Evolutionary conservation across 192 early-diverging fungal species (phyloP), one percentile per base, ranked within the genome.

Genomic region (Coemansia asiatica): DNA sequence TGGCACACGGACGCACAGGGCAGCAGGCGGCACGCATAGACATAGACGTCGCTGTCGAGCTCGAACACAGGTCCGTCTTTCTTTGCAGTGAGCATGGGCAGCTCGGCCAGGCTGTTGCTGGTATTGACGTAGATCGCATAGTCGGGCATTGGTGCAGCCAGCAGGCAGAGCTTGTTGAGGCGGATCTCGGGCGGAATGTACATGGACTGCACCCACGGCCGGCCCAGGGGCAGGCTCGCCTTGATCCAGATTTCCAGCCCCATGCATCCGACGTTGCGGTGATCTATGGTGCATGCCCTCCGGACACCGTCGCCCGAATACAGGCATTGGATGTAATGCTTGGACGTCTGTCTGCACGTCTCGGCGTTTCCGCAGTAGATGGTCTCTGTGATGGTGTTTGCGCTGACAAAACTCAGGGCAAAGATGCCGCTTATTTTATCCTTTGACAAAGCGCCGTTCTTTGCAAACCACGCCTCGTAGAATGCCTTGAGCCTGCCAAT

Each of bases 31-130:
- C 73, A 81, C 3, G 68, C 23, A 36, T 81, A 81, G 44, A 81
- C 64, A 47, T 75, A 72, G n/a, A 81, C 72, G 61, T 81, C 72
- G 73, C 79, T 75, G 67, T 81, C 79, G 29, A 81, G 66, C 64
- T 72, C 73, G 66, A 81, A 81, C 12, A 75, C 69, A 0, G 26
- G 51, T n/a, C 53, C 35, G 21, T 46, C 61, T 12, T 33, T 53
- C 4, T 61, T 36, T 12, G 66, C 72, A 22, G 66, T 59, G 27
- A 75, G 55, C 0, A 38, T 46, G 0, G 79, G 79, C 60, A 71
- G 29, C 29, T 64, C 35, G 13, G 70, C 56, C 18, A 81, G 66
- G 7, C 36, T n/a, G 25, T 28, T n/a, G 2, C 46, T 29, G 16
- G 56, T 36, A 47, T 81, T 69, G 25, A 66, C 10, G 23, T 38